These are phyloP conservation scores for Penicillium nordicum DNA, from an alignment of 2,329 filamentous ascomycete species.

Conservation along the genomic window DNA sequence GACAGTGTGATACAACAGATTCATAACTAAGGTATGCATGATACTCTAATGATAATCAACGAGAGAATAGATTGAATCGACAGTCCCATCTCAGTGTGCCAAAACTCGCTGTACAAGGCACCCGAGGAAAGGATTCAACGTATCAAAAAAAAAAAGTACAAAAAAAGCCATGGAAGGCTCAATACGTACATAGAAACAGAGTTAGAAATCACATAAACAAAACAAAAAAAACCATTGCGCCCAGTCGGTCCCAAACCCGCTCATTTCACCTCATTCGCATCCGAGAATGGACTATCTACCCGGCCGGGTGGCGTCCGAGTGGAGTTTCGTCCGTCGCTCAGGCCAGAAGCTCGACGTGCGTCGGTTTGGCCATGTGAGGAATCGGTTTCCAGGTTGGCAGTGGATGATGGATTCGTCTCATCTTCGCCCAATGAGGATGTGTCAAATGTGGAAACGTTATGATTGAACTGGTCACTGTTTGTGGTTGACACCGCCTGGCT, in stretches of 20 bases:
- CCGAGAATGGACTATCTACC: slow-evolving; percentile 44
- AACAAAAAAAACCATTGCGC: slow-evolving; percentile 1
- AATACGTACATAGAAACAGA: slow-evolving; percentile 28
- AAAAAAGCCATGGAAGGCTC: slow-evolving; percentile 13
- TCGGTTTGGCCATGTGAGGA: background rate
- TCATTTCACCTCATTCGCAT: slow-evolving; percentile 44
- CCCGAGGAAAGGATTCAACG: slow-evolving; percentile 11
- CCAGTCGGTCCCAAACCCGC: background rate
- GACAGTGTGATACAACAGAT: background rate
- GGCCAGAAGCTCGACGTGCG: slow-evolving; percentile 14
- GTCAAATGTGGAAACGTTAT: slow-evolving; percentile 33
- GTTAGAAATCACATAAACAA: slow-evolving; percentile 3
- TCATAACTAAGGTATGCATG: background rate
- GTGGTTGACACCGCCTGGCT: slow-evolving; percentile 16
- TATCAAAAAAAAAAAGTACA: slow-evolving; percentile 16
- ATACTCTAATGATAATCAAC: background rate
- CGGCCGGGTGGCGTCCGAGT: slow-evolving; percentile 29
- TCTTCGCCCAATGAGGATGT: slow-evolving; percentile 33
- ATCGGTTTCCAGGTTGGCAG: slow-evolving; percentile 5
- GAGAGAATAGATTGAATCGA: slow-evolving; percentile 14
- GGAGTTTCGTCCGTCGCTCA: slow-evolving; percentile 23
- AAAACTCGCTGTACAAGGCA: slow-evolving; percentile 24
- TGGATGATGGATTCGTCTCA: slow-evolving; percentile 10
- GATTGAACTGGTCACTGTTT: slow-evolving; percentile 18
- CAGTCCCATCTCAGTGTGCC: slow-evolving; percentile 13